Percentiles rank a stretch among this genome's conserved stretches.
These are phyloP conservation scores for Solanum chilense DNA, from an alignment of 257 asterid species.

Conservation along the genomic window DNA sequence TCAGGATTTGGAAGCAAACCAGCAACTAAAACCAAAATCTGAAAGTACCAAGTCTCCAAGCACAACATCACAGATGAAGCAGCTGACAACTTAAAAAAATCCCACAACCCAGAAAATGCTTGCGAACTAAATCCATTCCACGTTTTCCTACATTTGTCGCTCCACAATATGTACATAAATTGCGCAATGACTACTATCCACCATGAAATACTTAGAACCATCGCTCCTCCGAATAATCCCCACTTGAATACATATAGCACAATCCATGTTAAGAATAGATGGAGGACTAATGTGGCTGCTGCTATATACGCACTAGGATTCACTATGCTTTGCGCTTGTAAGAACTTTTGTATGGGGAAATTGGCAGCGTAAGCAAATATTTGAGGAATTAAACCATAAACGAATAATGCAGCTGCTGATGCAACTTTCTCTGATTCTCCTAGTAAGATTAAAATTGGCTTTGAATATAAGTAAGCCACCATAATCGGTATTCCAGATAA, in stretches of 20 bases:
- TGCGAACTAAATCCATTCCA: conserved; percentile 22
- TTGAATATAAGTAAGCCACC: conserved; percentile 15
- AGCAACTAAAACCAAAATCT: conserved; percentile 15
- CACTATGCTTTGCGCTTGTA: conserved; percentile 25
- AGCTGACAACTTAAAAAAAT: conserved; percentile 14
- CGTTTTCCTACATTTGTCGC: conserved; percentile 2
- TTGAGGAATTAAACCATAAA: conserved; percentile 25
- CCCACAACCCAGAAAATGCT: conserved; percentile 26
- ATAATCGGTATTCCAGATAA: conserved; percentile 10
- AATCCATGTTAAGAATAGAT: conserved; percentile 12
- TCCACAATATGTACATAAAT: conserved; percentile 8
- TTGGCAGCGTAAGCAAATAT: conserved; percentile 16
- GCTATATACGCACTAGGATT: conserved; percentile 9
- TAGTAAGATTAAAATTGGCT: conserved; percentile 12
- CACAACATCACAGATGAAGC: conserved; percentile 35
- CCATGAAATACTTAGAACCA: conserved; percentile 17
- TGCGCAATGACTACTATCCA: conserved; percentile 17
- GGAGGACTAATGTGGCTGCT: not conserved
- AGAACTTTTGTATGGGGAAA: conserved; percentile 25
- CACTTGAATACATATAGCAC: conserved; percentile 2
- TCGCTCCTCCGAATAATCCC: conserved; percentile 19
- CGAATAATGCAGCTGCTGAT: conserved; percentile 7
- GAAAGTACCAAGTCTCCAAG: conserved; percentile 21
- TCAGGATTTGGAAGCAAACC: conserved; percentile 24
- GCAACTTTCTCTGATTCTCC: conserved; percentile 13